Percentiles rank a stretch among this genome's conserved stretches.
These are phyloP conservation scores for Mortierella antarctica DNA, from an alignment of 192 early-diverging fungal species.

Conservation along the genomic window DNA sequence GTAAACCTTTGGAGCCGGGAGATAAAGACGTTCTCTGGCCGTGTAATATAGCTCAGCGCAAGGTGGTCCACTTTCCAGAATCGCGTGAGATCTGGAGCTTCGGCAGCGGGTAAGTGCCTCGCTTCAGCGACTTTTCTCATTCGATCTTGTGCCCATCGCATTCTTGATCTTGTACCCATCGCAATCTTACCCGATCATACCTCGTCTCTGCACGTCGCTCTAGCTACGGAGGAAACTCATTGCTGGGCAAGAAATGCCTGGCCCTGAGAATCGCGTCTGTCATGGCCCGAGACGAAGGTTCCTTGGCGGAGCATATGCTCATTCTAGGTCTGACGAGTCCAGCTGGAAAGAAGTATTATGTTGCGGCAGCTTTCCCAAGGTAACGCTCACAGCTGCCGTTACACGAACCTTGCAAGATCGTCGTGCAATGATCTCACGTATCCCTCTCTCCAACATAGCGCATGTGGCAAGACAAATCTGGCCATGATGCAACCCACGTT, in stretches of 20 bases:
- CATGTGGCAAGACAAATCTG: slow-evolving; percentile 49
- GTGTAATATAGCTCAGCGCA: slow-evolving; percentile 46
- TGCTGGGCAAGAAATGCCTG: slow-evolving; percentile 46
- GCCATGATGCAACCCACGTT: slow-evolving; percentile 49
- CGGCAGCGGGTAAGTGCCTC: slow-evolving; percentile 33
- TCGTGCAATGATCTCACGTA: background rate
- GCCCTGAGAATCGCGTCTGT: slow-evolving; percentile 46
- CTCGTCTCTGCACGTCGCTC: no score
- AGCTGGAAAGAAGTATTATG: slow-evolving; percentile 48
- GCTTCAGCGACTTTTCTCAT: background rate
- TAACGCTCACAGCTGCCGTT: background rate
- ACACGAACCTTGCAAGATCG: background rate
- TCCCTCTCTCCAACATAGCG: slow-evolving; percentile 8
- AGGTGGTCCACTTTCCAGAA: slow-evolving; percentile 51
- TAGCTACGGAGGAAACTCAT: slow-evolving; percentile 49
- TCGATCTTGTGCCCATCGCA: background rate
- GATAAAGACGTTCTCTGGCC: slow-evolving; percentile 50
- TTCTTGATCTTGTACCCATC: background rate
- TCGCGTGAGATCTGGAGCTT: slow-evolving; percentile 55
- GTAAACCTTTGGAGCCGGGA: slow-evolving; percentile 44
- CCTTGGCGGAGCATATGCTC: slow-evolving; percentile 50
- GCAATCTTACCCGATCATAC: background rate
- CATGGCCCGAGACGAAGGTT: slow-evolving; percentile 51
- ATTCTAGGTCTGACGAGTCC: slow-evolving; percentile 45
- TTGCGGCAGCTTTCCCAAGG: slow-evolving; percentile 52